Percentiles rank a stretch among this genome's conserved stretches.
Evolutionary conservation across 345 rosid genomes (phyloP).

Genomic region (Firmiana major): DNA sequence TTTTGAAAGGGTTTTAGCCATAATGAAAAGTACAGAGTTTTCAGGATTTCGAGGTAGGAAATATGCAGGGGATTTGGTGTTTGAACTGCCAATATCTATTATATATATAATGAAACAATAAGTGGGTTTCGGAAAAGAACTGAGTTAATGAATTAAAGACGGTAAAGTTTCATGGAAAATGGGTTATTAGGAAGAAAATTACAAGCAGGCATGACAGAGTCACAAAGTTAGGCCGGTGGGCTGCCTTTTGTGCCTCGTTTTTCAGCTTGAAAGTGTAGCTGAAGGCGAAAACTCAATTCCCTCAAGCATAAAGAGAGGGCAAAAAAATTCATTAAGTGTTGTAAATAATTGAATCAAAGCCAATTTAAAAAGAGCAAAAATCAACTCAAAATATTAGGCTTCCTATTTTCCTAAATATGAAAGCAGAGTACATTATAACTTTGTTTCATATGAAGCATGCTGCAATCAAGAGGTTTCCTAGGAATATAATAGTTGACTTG

Average conservation of each 20-base stretch:
- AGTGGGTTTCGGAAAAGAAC: neutral
- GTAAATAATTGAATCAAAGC: neutral
- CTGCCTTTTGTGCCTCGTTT: no score
- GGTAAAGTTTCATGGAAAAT: neutral
- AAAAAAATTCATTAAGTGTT: neutral
- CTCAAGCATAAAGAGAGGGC: no score
- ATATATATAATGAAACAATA: neutral
- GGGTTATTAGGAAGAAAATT: neutral
- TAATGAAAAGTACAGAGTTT: neutral
- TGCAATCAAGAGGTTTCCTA: no score
- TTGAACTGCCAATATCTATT: neutral
- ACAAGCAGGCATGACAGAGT: neutral
- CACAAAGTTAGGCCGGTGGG: neutral
- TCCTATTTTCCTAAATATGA: neutral
- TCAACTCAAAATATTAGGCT: neutral
- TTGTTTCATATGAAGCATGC: no score
- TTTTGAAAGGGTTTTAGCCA: slow-evolving; percentile 1
- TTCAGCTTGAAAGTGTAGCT: no score
- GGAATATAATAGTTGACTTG: no score
- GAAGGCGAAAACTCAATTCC: no score
- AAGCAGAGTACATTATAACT: no score
- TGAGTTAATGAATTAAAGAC: neutral
- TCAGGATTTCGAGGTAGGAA: neutral
- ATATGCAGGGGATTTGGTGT: neutral
- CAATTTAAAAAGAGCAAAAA: neutral